Conservation (phyloP, 345 rosid genomes). For the Toxicodendron radicans region DNA sequence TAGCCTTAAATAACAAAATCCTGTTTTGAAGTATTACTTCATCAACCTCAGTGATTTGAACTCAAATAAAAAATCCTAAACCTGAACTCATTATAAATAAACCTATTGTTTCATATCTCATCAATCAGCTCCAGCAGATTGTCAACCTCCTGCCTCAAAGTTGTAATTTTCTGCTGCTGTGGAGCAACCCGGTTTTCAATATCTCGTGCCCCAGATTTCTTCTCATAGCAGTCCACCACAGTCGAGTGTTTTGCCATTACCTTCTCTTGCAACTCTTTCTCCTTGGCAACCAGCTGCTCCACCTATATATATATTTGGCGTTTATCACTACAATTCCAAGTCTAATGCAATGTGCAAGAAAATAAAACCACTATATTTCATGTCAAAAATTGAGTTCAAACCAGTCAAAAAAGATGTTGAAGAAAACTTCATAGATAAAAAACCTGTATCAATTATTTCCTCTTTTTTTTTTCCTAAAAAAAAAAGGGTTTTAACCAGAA, state of each 20-base stretch:
- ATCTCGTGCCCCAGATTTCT: slow-evolving; percentile 66
- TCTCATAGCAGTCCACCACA: slow-evolving; percentile 71
- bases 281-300: slow-evolving; percentile 78
- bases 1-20: slow-evolving; percentile 3
- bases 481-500: slow-evolving; percentile 12
- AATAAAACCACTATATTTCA: neutral
- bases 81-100: too few relatives aligned
- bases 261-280: slow-evolving; percentile 85
- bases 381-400: neutral
- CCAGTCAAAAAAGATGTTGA: too few relatives aligned
- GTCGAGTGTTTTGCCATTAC: slow-evolving; percentile 56
- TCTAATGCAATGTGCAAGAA: neutral
- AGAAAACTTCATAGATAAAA: too few relatives aligned
- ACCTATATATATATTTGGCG: slow-evolving; percentile 45
- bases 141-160: slow-evolving; percentile 81
- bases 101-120: slow-evolving; percentile 46
- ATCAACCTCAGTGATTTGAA: neutral
- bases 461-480: neutral
- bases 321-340: neutral
- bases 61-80: neutral
- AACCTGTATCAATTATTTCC: too few relatives aligned
- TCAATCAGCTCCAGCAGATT: slow-evolving; percentile 77
- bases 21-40: slow-evolving; percentile 6
- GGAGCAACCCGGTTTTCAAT: slow-evolving; percentile 69
- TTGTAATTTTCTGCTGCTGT: slow-evolving; percentile 65